Evolutionary conservation across 257 asterid species (phyloP).

Genomic region (Ajuga chamaepitys): DNA sequence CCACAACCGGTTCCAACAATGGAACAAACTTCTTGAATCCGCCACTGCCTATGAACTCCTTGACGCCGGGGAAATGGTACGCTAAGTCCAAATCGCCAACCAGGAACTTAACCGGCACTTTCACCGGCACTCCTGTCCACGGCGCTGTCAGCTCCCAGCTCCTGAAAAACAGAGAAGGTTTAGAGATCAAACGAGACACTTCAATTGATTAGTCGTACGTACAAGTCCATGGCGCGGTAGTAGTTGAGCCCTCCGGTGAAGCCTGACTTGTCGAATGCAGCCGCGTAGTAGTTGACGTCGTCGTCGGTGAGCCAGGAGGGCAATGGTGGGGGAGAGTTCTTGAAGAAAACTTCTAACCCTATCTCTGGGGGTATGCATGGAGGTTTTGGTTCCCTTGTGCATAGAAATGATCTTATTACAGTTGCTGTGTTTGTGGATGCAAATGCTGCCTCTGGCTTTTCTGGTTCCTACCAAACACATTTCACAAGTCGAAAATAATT

Average conservation of each 20-base stretch:
- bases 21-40: conserved; percentile 32
- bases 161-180: conserved; percentile 11
- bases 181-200: not conserved
- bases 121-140: conserved; percentile 33
- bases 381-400: conserved; percentile 5
- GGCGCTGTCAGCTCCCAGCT: conserved; percentile 54
- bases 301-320: conserved; percentile 42
- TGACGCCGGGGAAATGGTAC: conserved; percentile 29
- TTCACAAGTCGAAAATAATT: too few relatives aligned
- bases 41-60: conserved; percentile 28
- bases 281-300: conserved; percentile 31
- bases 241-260: conserved; percentile 52
- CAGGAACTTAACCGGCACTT: conserved; percentile 41
- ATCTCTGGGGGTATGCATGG: conserved; percentile 18
- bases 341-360: conserved; percentile 12
- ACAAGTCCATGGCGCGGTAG: conserved; percentile 45
- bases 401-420: conserved; percentile 11
- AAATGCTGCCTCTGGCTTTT: conserved; percentile 31
- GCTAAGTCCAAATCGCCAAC: conserved; percentile 36
- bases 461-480: conserved; percentile 20
- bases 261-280: conserved; percentile 32
- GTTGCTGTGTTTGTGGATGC: conserved; percentile 6
- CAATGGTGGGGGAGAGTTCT: not conserved
- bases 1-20: conserved; percentile 23
- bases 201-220: not conserved